Conservation (phyloP, 2,329 filamentous ascomycete genomes). For the Chaetothyriales sp. region DNA sequence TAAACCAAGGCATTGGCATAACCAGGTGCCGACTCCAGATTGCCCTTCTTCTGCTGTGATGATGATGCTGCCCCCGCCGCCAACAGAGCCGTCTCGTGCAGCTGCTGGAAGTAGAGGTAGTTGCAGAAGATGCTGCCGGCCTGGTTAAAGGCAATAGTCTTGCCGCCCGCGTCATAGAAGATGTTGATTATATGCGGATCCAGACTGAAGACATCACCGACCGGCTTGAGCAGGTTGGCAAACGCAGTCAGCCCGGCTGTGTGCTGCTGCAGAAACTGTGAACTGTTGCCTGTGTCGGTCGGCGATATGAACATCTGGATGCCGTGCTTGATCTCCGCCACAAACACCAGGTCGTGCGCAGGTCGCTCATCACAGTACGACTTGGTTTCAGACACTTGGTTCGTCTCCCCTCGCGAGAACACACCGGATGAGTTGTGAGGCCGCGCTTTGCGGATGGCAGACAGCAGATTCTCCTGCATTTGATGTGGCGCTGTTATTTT, state of each 20-base stretch:
- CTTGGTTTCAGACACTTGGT: conserved; percentile 62
- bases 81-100: conserved; percentile 47
- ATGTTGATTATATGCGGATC: conserved; percentile 58
- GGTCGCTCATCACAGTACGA: conserved; percentile 73
- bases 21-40: conserved; percentile 24
- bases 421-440: conserved; percentile 58
- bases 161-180: conserved; percentile 65
- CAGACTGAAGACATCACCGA: conserved; percentile 59
- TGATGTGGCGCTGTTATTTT: conserved; percentile 29
- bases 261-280: conserved; percentile 47
- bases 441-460: conserved; percentile 63
- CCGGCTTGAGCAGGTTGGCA: conserved; percentile 51
- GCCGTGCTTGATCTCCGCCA: conserved; percentile 53
- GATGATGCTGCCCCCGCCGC: conserved; percentile 16
- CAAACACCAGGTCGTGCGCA: conserved; percentile 56
- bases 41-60: background rate
- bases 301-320: conserved; percentile 57
- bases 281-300: conserved; percentile 33
- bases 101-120: conserved; percentile 65
- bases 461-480: conserved; percentile 42
- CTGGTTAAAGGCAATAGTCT: conserved; percentile 84
- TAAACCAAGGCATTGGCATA: conserved; percentile 59
- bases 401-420: conserved; percentile 58
- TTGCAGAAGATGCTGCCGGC: conserved; percentile 88
- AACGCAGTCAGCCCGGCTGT: conserved; percentile 52